Conservation (phyloP, 192 early-diverging fungal genomes). For the Diversispora eburnea region DNA sequence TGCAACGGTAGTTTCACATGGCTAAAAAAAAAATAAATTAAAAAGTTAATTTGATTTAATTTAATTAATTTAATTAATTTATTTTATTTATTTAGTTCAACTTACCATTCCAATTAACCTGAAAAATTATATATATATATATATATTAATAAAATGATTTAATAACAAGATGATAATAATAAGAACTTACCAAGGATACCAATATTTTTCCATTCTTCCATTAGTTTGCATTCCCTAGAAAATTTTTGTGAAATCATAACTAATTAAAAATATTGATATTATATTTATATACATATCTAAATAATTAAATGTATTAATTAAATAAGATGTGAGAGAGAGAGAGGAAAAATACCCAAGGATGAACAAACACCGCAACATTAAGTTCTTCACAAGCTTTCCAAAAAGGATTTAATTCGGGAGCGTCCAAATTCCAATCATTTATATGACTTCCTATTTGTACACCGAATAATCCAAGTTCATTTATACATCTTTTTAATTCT, state of each 20-base stretch:
- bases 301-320: no score
- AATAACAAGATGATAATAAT: constrained; percentile 4
- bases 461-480: constrained; percentile 59
- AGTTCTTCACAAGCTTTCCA: constrained; percentile 67
- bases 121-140: neutral
- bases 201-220: constrained; percentile 63
- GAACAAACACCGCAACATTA: constrained; percentile 58
- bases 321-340: no score
- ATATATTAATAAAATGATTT: neutral
- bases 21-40: constrained; percentile 31
- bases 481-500: constrained; percentile 59
- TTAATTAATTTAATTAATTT: neutral
- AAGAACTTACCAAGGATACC: constrained; percentile 59
- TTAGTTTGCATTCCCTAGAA: constrained; percentile 53
- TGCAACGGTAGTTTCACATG: constrained; percentile 65
- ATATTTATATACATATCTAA: no score
- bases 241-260: no score
- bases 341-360: constrained; percentile 51
- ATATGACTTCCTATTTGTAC: constrained; percentile 65
- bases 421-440: constrained; percentile 67
- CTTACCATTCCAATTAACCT: constrained; percentile 51
- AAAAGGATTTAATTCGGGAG: constrained; percentile 60
- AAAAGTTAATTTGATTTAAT: neutral
- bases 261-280: no score
- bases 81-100: neutral